Evolutionary conservation across 306 rosid species (phyloP), one percentile per base, ranked within the genome.

Genomic region (Rosa persica): DNA sequence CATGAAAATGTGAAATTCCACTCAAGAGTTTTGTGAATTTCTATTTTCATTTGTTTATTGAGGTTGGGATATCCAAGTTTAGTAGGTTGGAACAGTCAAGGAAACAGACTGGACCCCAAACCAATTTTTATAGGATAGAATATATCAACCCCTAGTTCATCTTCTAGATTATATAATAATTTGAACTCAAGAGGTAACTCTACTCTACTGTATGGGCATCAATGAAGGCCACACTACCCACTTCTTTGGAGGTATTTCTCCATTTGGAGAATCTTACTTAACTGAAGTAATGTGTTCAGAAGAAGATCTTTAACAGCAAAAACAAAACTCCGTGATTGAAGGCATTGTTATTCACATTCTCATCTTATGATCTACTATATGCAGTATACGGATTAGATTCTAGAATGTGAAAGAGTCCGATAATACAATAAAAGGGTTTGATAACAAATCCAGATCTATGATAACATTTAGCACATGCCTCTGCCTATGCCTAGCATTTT

Each of bases 1-100:
- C 83, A 65, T 73, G 44, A 44, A 54, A 52, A 54, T 40, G 9
- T 22, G 20, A 42, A 57, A n/a, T 52, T 16, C 27, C 75, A 23
- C 76, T 64, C 43, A 38, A 70, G 73, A 80, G 77, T 72, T 84
- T 66, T 76, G 81, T 84, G 75, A 73, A 67, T 80, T 78, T 76
- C 17, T 22, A 46, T n/a, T 54, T 74, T 16, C 13, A 46, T 77
- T 62, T 65, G 73, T 47, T 46, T 62, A 13, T 69, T 27, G 61
- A 83, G 73, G 69, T 60, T 81, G 66, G 58, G 55, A 48, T 60
- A 49, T 76, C 66, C 76, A 57, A 44, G 42, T 49, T 62, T 57
- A 64, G 73, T 49, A 70, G 67, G 77, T 42, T 13, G 23, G 55
- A 40, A 40, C 43, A 43, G 70, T 65, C 74, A 54, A 75, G 60